These are phyloP conservation scores for Globisporangium iwayamae DNA, from an alignment of 352 stramenopile species.

Conservation along the genomic window DNA sequence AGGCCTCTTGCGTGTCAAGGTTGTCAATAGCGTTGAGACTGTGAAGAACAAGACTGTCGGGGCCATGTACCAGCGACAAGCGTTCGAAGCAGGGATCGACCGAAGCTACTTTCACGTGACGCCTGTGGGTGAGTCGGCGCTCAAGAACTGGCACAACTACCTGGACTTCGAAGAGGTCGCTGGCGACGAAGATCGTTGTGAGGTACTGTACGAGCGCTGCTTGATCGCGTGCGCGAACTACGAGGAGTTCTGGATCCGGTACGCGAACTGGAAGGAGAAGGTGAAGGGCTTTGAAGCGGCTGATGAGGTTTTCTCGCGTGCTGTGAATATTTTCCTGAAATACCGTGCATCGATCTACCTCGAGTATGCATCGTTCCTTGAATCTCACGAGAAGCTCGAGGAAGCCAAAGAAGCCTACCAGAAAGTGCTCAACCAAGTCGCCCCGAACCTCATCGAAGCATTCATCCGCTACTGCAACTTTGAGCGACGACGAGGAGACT, in stretches of 20 bases:
- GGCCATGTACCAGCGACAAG: conserved; percentile 55
- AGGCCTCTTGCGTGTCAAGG: conserved; percentile 73
- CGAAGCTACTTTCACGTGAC: conserved; percentile 84
- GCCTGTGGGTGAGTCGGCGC: conserved; percentile 50
- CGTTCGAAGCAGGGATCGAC: conserved; percentile 74
- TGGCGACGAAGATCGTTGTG: conserved; percentile 43
- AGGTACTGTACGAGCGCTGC: conserved; percentile 74
- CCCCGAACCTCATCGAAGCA: conserved; percentile 58
- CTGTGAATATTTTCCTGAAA: conserved; percentile 69
- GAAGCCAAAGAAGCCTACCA: conserved; percentile 48
- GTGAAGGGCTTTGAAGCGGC: conserved; percentile 54
- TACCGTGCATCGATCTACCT: conserved; percentile 68
- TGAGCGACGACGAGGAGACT: conserved; percentile 48
- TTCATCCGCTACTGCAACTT: conserved; percentile 72
- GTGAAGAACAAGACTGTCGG: conserved; percentile 72
- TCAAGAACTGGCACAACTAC: conserved; percentile 80
- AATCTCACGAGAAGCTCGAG: conserved; percentile 50
- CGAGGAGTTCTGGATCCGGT: conserved; percentile 77
- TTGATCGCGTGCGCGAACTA: conserved; percentile 84
- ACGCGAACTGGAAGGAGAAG: conserved; percentile 57
- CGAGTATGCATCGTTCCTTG: conserved; percentile 70
- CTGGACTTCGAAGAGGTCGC: conserved; percentile 74
- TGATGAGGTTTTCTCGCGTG: conserved; percentile 59
- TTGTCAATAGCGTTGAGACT: conserved; percentile 70
- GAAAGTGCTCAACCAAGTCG: conserved; percentile 51